These are phyloP conservation scores for Tuber magnatum DNA, from an alignment of 495 filamentous ascomycete species.

Conservation along the genomic window DNA sequence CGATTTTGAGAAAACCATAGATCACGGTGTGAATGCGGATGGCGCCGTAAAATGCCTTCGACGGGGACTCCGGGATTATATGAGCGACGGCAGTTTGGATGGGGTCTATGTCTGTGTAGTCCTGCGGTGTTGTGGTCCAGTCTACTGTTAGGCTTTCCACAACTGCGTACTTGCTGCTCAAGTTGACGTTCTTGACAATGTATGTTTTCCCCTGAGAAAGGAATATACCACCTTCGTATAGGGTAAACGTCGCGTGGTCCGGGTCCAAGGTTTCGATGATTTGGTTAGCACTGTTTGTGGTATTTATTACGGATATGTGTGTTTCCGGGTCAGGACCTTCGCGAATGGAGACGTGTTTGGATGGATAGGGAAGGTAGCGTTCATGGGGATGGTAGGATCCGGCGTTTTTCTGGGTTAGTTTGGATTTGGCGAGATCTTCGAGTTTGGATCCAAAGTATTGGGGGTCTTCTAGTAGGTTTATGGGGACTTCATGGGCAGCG, in stretches of 20 bases:
- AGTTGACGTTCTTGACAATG: slow-evolving; percentile 80
- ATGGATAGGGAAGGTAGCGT: slow-evolving; percentile 78
- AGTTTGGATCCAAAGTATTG: slow-evolving; percentile 75
- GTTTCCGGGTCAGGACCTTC: slow-evolving; percentile 64
- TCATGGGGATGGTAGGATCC: slow-evolving; percentile 88
- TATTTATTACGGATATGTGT: slow-evolving; percentile 89
- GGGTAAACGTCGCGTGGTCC: slow-evolving; percentile 85
- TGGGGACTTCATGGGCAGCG: slow-evolving; percentile 90
- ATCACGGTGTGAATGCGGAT: slow-evolving; percentile 79
- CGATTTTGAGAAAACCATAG: slow-evolving; percentile 94
- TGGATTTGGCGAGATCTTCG: slow-evolving; percentile 61
- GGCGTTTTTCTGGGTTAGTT: slow-evolving; percentile 52
- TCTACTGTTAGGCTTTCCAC: slow-evolving; percentile 79
- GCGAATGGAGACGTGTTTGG: slow-evolving; percentile 75
- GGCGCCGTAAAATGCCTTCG: slow-evolving; percentile 70
- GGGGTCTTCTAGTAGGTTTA: slow-evolving; percentile 65
- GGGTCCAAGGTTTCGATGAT: slow-evolving; percentile 95
- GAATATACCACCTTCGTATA: slow-evolving; percentile 97
- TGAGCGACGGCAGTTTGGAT: slow-evolving; percentile 42
- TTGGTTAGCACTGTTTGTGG: slow-evolving; percentile 68
- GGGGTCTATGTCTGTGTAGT: slow-evolving; percentile 93
- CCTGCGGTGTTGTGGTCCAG: slow-evolving; percentile 89
- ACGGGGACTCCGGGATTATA: slow-evolving; percentile 39
- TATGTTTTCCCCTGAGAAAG: slow-evolving; percentile 90
- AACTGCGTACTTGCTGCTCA: slow-evolving; percentile 52